Base-by-base conservation (phyloP, 164 flowering plant genomes). In the Stephania cephalantha region DNA sequence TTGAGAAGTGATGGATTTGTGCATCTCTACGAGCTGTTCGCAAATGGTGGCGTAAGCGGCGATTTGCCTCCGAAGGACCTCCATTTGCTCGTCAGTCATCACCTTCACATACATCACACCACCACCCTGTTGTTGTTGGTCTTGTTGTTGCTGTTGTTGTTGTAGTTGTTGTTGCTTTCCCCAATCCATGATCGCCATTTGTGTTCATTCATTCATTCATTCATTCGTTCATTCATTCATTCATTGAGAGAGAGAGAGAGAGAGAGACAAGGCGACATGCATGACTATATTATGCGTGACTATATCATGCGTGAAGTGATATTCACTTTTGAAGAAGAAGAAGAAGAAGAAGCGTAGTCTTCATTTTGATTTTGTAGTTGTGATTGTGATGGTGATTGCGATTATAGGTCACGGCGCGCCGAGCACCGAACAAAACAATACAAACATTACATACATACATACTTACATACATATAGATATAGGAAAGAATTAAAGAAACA, bases 61-160 rank as follows among this genome's bases (percentile, higher is more conserved):
- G 69, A 93, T 91, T 83, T 93, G 98, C 48, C 78, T 82, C 12
- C 91, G 74, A 1, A 93, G 85, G 20, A 88, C 70, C 75, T 93
- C 95, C 87, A 93, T 80, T 78, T 93, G 98, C 74, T 93, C 98
- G 30, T 93, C 98, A 0, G 95, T 93, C 95, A 93, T 93, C 76
- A 93, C 97, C 64, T 87, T 90, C 78, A 86, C 85, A 52, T 72
- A 82, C 82, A 83, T 46, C 6, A 79, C 80, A 7, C 84, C 82
- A 15, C 63, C 73, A 25, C 71, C 75, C 44, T 75, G 45, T 35
- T 35, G 42, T 4, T 35, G 42, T 20, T 84, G 79, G 52, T 71
- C 71, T 31, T 80, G 82, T 68, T 77, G 73, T 4, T 35, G 35
- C 42, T 68, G 55, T 20, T 77, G 35, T 35, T 71, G 72, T 22